phyloP scores from a whole-genome alignment of 345 rosid genomes.

The Lenwebbia sp. region DNA sequence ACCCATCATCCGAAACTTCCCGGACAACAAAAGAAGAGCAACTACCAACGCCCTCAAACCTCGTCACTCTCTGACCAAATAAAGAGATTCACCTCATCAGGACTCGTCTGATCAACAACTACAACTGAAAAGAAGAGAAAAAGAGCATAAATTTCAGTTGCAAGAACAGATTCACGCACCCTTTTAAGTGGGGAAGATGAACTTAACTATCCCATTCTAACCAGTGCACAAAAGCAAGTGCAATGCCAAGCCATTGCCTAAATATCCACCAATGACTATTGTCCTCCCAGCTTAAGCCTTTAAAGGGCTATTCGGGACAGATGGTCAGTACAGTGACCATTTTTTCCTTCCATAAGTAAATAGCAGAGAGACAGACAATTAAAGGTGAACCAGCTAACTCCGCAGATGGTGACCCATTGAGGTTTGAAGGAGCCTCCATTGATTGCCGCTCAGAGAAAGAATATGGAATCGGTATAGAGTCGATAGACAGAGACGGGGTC shows the following conservation, averaged over 20 bases:
- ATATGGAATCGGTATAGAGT: neutral
- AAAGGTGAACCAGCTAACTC: neutral
- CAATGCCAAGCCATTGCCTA: neutral
- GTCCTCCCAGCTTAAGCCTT: neutral
- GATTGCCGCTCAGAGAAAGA: neutral
- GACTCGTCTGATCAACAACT: neutral
- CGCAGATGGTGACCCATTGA: neutral
- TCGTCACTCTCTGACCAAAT: neutral
- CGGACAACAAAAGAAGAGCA: neutral
- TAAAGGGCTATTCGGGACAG: neutral
- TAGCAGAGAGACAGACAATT: neutral
- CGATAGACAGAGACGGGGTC: neutral
- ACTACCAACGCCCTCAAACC: neutral
- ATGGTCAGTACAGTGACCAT: neutral
- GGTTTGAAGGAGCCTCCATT: neutral
- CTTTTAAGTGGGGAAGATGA: neutral
- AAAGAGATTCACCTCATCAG: neutral
- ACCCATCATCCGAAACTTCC: slow-evolving; percentile 26
- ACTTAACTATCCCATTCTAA: neutral
- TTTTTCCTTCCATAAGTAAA: neutral
- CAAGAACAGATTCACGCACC: neutral
- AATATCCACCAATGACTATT: neutral
- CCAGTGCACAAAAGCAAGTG: neutral
- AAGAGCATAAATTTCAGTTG: neutral
- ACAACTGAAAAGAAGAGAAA: neutral